Conservation (phyloP, 148 eudicot species). For the Diospyros lotus region DNA sequence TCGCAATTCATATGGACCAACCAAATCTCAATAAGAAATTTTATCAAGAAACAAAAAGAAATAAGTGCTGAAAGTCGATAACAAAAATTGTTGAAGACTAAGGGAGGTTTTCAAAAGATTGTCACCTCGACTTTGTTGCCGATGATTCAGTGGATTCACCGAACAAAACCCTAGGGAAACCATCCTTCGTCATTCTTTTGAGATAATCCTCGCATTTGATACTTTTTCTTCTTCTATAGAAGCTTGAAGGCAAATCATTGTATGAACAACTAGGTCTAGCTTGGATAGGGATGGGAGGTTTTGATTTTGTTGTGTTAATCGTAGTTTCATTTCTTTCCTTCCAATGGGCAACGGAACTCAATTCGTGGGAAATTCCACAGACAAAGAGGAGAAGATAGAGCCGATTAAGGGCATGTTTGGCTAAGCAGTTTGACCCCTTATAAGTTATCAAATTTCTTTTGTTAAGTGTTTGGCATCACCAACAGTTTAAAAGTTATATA, state of each 20-base stretch:
- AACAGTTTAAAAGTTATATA: no score
- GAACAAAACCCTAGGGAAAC: slow-evolving; percentile 37
- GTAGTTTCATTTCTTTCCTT: background rate
- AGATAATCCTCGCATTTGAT: background rate
- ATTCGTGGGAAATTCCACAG: no score
- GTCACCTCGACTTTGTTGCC: slow-evolving; percentile 48
- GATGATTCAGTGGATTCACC: slow-evolving; percentile 38
- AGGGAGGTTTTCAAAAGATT: background rate
- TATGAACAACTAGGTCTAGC: background rate
- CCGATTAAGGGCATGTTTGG: background rate
- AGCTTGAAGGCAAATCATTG: background rate
- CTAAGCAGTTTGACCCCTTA: no score
- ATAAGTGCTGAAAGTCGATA: background rate
- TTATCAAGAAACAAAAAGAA: background rate
- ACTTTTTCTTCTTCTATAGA: background rate
- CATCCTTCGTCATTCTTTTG: slow-evolving; percentile 39
- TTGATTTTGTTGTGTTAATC: no score
- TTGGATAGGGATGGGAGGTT: no score
- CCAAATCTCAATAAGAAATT: background rate
- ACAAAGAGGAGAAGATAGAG: background rate
- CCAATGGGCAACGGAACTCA: no score
- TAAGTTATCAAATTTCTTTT: no score
- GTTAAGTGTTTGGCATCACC: no score
- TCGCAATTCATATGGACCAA: background rate
- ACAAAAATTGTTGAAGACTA: background rate